Evolutionary conservation across 768 basidiomycete genomes (phyloP).

Genomic region (Galerina sulciceps): DNA sequence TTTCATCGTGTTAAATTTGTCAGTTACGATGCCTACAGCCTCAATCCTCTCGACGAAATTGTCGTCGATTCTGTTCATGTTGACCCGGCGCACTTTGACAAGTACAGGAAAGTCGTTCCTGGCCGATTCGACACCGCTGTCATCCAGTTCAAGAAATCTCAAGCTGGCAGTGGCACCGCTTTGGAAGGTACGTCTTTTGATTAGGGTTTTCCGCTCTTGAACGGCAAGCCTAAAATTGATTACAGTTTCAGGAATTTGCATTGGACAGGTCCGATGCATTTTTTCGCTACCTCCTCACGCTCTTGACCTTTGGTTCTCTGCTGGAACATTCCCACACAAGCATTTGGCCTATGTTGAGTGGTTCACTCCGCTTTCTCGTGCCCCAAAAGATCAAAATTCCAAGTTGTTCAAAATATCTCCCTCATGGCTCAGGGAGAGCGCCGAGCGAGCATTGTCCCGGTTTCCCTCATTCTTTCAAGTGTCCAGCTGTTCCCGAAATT

Average conservation of each 20-base stretch:
- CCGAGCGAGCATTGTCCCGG: slow-evolving; percentile 25
- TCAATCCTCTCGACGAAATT: not conserved
- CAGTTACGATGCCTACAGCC: not conserved
- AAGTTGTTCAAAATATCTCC: slow-evolving; percentile 28
- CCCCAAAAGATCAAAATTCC: slow-evolving; percentile 6
- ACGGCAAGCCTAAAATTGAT: no score
- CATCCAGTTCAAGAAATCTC: not conserved
- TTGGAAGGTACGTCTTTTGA: not conserved
- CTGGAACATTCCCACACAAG: not conserved
- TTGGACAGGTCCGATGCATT: slow-evolving; percentile 12
- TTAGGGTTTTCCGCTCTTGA: not conserved
- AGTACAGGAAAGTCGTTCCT: slow-evolving; percentile 18
- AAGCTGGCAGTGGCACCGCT: not conserved
- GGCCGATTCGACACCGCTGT: slow-evolving; percentile 16
- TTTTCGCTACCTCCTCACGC: slow-evolving; percentile 10
- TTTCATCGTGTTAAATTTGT: slow-evolving; percentile 9
- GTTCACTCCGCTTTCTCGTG: slow-evolving; percentile 20
- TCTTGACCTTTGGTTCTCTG: not conserved
- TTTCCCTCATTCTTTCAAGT: slow-evolving; percentile 24
- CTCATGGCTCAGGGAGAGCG: not conserved
- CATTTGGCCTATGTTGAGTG: slow-evolving; percentile 25
- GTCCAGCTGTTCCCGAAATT: slow-evolving; percentile 37
- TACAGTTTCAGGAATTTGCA: not conserved
- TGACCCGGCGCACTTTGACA: slow-evolving; percentile 19
- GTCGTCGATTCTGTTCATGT: slow-evolving; percentile 29